These are phyloP conservation scores for Triangularia verruculosa DNA, from an alignment of 2,329 filamentous ascomycete species.

Conservation along the genomic window DNA sequence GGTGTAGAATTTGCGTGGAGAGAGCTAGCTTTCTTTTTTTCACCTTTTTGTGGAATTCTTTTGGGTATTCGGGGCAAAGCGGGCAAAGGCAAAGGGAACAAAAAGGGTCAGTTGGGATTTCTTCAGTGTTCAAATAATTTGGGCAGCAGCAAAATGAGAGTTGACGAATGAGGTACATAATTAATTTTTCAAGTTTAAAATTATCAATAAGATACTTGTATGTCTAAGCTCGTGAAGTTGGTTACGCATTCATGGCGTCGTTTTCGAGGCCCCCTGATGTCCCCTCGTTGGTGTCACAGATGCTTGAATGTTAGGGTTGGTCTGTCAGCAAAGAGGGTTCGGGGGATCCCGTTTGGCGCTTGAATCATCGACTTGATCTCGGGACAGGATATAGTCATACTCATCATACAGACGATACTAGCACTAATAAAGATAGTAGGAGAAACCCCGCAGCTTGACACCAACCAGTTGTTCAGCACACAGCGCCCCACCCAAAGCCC, in stretches of 20 bases:
- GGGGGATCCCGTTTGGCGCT: too few relatives aligned
- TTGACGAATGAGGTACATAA: not conserved
- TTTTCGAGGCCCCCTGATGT: too few relatives aligned
- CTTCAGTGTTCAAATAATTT: not conserved
- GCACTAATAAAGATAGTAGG: not conserved
- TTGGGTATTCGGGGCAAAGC: not conserved
- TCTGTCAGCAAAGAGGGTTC: too few relatives aligned
- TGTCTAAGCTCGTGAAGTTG: too few relatives aligned
- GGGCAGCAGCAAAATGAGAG: not conserved
- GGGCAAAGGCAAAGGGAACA: not conserved
- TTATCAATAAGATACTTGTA: not conserved
- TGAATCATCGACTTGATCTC: too few relatives aligned
- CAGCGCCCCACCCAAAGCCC: too few relatives aligned
- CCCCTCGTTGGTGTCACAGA: too few relatives aligned
- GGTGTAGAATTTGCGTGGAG: too few relatives aligned
- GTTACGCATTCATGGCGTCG: too few relatives aligned
- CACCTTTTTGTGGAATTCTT: not conserved
- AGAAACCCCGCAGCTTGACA: not conserved
- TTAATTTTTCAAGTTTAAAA: not conserved
- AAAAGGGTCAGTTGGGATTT: not conserved
- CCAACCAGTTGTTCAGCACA: not conserved
- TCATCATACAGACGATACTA: not conserved
- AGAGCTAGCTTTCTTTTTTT: too few relatives aligned
- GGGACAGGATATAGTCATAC: too few relatives aligned
- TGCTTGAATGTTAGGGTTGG: too few relatives aligned